Evolutionary conservation across 495 filamentous ascomycete species (phyloP), one percentile per base, ranked within the genome.

Genomic region (Podospora appendiculata): DNA sequence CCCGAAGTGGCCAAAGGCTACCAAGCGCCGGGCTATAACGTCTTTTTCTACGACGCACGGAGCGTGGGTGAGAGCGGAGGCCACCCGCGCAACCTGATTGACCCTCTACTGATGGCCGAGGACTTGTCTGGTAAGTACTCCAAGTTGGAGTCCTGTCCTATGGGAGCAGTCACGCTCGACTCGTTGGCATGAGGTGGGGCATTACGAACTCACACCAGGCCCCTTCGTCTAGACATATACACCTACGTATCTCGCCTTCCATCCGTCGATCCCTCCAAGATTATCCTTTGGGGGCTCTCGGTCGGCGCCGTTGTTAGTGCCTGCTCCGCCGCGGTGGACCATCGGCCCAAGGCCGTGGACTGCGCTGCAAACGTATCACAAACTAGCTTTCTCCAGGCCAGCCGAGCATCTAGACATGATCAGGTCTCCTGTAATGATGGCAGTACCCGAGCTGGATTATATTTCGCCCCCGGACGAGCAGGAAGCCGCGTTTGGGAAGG

Each of bases 211-310:
- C 25, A 25, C 25, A 25, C 25, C 25, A 25, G 25, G 25, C 25
- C 25, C 25, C 25, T 25, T 25, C 25, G 25, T 8, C 9, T 13
- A 38, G 47, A 49, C 47, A 35, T 35, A 2, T 17, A 40, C 34
- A 49, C 47, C 47, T 39, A 32, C 35, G 18, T 41, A 8, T 38
- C 18, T 16, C 18, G 38, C 11, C 47, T 25, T 16, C 16, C 35
- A 35, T 16, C 17, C 17, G 47, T 49, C 1, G 47, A 49, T 25
- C 35, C 47, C 7, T 9, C 13, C 17, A 12, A 35, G 11, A 41
- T 49, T 18, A 16, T n/a, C 16, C 34, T 38, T 18, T 49, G 47
- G 47, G 47, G 47, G 10, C n/a, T 49, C 16, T 49, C 47, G 18
- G 39, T 49, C 35, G 34, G 32, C 16, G 47, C 18, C 17, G 40